Percentiles rank a stretch among this genome's conserved stretches.
phyloP scores from a whole-genome alignment of 352 stramenopile genomes.

The Thraustotheca clavata region DNA sequence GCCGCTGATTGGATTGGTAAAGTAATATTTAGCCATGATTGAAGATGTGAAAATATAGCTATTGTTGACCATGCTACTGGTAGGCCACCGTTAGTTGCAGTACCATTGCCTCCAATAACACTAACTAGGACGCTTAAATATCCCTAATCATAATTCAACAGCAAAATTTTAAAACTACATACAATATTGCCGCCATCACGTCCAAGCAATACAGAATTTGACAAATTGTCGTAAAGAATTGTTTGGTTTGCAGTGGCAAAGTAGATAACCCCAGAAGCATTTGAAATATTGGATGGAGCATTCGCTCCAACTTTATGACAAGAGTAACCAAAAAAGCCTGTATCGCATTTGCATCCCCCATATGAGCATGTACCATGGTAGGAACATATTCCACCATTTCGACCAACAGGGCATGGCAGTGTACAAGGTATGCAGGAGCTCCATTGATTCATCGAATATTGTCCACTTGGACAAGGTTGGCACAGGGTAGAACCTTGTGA shows the following conservation, averaged over 20 bases:
- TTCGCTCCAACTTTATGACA: slow-evolving; percentile 27
- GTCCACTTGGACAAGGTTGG: slow-evolving; percentile 34
- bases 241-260: slow-evolving; percentile 24
- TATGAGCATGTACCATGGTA: slow-evolving; percentile 44
- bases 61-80: not conserved
- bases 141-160: not conserved
- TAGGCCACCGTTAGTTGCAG: not conserved
- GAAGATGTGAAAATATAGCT: not conserved
- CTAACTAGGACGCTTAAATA: slow-evolving; percentile 1
- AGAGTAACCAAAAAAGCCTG: slow-evolving; percentile 34
- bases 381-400: slow-evolving; percentile 52
- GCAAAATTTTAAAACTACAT: not conserved
- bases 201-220: not conserved
- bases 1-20: not conserved
- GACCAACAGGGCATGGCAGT: slow-evolving; percentile 31
- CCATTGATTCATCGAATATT: slow-evolving; percentile 39
- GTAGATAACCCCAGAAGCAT: slow-evolving; percentile 33
- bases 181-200: not conserved
- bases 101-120: not conserved
- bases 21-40: not conserved
- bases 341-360: slow-evolving; percentile 40
- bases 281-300: not conserved
- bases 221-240: slow-evolving; percentile 15
- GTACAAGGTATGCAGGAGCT: slow-evolving; percentile 42
- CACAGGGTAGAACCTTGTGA: slow-evolving; percentile 25